Percentiles rank a stretch among this genome's conserved stretches.
phyloP scores from a whole-genome alignment of 2,329 filamentous ascomycete genomes.

The Exophiala aquamarina region DNA sequence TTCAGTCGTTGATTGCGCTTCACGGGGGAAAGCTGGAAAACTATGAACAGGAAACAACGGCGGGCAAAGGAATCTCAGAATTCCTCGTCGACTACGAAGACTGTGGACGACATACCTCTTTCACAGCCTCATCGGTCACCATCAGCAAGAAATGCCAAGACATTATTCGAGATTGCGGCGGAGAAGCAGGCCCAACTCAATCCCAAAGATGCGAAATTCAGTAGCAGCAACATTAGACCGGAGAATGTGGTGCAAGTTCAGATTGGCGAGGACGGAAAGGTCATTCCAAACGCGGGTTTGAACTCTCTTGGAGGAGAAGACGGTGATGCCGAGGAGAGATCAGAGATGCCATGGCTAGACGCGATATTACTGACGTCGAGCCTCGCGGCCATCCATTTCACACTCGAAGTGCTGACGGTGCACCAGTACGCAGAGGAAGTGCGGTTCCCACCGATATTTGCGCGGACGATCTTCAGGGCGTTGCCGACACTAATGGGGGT shows the following conservation, averaged over 20 bases:
- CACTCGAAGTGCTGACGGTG: constrained; percentile 45
- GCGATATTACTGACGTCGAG: constrained; percentile 44
- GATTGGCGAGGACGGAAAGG: constrained; percentile 23
- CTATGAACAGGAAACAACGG: constrained; percentile 27
- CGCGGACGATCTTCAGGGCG: constrained; percentile 37
- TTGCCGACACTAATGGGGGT: constrained; percentile 44
- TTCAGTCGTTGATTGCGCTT: too few species aligned
- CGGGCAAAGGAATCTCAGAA: constrained; percentile 17
- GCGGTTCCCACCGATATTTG: constrained; percentile 26
- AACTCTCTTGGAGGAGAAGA: background rate
- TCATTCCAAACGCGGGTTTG: constrained; percentile 8
- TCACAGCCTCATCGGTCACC: constrained; percentile 8
- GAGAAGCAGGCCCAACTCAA: constrained; percentile 40
- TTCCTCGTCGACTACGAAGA: constrained; percentile 10
- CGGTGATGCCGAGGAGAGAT: background rate
- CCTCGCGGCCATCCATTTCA: constrained; percentile 45
- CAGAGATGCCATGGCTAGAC: constrained; percentile 34
- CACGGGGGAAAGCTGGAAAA: too few species aligned
- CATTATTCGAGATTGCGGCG: constrained; percentile 46
- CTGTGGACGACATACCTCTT: constrained; percentile 23
- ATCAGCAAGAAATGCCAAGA: constrained; percentile 33
- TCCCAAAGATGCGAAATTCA: background rate
- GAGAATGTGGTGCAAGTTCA: constrained; percentile 26
- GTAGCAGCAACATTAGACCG: constrained; percentile 4
- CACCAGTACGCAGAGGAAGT: constrained; percentile 45